Percentiles rank a stretch among this genome's conserved stretches.
Conservation (phyloP, 805 yeast species). For the Candida hungchunana region DNA sequence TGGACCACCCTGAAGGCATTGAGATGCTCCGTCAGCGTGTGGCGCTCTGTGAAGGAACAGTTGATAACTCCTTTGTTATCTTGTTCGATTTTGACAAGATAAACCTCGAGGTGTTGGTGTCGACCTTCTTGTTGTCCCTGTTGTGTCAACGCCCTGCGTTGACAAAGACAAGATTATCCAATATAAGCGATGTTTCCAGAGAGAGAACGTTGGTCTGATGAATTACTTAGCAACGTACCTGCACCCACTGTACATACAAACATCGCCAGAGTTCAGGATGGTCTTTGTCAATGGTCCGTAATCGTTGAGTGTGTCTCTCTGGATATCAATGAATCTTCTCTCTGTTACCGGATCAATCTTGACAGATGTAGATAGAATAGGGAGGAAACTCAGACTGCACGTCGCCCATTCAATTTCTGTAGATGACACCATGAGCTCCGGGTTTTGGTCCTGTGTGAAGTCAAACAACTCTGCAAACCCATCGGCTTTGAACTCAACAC, state of each 20-base stretch:
- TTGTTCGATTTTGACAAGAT: constrained; percentile 21
- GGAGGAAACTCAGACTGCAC: constrained; percentile 23
- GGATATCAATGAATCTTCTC: constrained; percentile 20
- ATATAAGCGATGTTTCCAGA: too few relatives aligned
- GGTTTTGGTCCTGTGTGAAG: constrained; percentile 8
- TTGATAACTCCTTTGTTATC: constrained; percentile 11
- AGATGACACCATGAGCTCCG: constrained; percentile 12
- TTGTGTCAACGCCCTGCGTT: constrained; percentile 2
- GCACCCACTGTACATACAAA: constrained; percentile 23
- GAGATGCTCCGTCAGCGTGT: constrained; percentile 20
- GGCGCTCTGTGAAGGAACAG: constrained; percentile 15
- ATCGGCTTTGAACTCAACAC: constrained; percentile 10
- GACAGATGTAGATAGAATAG: constrained; percentile 16
- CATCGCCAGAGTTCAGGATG: constrained; percentile 10
- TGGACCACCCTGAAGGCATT: constrained; percentile 2
- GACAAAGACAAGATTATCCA: too few relatives aligned
- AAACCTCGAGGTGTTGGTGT: constrained; percentile 22
- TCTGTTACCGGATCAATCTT: constrained; percentile 22
- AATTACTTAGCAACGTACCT: constrained; percentile 12
- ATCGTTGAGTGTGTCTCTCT: constrained; percentile 15
- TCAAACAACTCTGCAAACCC: constrained; percentile 21
- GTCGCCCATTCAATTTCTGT: constrained; percentile 23
- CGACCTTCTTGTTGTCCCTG: constrained; percentile 20
- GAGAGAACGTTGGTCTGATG: neutral
- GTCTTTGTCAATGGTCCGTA: constrained; percentile 23